Percentiles rank a stretch among this genome's conserved stretches.
These are phyloP conservation scores for Sporothrix humicola DNA, from an alignment of 2,329 filamentous ascomycete genomes.

Conservation along the genomic window DNA sequence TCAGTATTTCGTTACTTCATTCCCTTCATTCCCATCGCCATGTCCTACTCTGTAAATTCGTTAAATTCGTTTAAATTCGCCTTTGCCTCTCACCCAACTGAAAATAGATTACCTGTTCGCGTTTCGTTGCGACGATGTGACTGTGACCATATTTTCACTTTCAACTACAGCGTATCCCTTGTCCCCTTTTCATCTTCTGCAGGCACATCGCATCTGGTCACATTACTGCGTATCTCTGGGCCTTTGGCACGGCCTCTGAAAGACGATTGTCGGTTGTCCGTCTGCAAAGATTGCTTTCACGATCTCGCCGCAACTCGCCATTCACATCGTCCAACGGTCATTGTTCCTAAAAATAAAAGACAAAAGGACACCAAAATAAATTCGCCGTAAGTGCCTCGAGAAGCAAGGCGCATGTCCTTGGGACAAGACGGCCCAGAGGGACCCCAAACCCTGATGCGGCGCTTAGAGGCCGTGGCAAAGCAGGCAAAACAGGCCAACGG, in stretches of 20 bases:
- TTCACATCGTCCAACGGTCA: background rate
- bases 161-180: background rate
- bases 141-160: conserved; percentile 1
- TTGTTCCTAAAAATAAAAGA: conserved; percentile 9
- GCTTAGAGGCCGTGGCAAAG: conserved; percentile 7
- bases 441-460: background rate
- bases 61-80: too few species aligned
- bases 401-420: background rate
- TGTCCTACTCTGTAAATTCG: background rate
- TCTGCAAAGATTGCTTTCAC: background rate
- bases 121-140: background rate
- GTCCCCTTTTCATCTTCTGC: too few species aligned
- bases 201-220: background rate
- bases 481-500: background rate
- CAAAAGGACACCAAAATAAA: background rate
- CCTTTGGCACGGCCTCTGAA: too few species aligned
- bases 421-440: background rate
- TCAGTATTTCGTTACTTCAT: background rate
- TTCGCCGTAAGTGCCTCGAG: too few species aligned
- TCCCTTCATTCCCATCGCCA: background rate
- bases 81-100: background rate
- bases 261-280: too few species aligned
- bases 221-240: too few species aligned
- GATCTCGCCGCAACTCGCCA: background rate
- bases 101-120: conserved; percentile 10